Evolutionary conservation across 371 early-diverging fungal species (phyloP), one percentile per base, ranked within the genome.

Genomic region (Phascolomyces articulosus): DNA sequence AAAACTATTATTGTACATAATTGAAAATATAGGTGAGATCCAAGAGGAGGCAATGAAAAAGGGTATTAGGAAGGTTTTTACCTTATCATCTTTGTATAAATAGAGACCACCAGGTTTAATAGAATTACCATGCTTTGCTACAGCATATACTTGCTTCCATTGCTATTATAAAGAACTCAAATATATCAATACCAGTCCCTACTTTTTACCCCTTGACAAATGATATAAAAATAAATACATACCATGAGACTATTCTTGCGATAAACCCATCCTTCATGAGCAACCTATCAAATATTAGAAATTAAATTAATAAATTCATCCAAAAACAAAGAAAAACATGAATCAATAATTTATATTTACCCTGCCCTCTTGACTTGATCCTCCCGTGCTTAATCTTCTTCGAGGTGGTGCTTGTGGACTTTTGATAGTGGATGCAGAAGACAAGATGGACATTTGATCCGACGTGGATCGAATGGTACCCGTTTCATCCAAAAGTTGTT

Each of bases 41-140:
- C 31, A 34, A 34, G 11, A 34, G 34, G 11, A 11, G 2, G 34
- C 34, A 9, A 34, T 34, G 11, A 34, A n/a, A n/a, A n/a, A n/a
- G n/a, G n/a, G n/a, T n/a, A n/a, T n/a, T n/a, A n/a, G n/a, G n/a
- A n/a, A n/a, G n/a, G n/a, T 34, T 23, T 28, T 62, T 69, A 83
- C 83, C 77, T 83, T 83, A 28, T 72, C 73, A 64, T 83, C 83
- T 31, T 80, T 80, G 62, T 83, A 83, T 2, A 83, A 47, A 51
- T 77, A 80, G 11, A 83, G 64, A 15, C 75, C 72, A 9, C 83
- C 80, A 0, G 83, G 79, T 58, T 78, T 80, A 40, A 83, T 68
- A 20, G 80, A 65, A 63, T 75, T 83, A 9, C 83, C 83, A 67
- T 83, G 83, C 60, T 80, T 83, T 9, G 83, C 83, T n/a, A 83